A percentile compares a stretch with the other conserved stretches of the same genome.
These are phyloP conservation scores for Fusarium sp. DNA, from an alignment of 2,329 filamentous ascomycete species.

Conservation along the genomic window DNA sequence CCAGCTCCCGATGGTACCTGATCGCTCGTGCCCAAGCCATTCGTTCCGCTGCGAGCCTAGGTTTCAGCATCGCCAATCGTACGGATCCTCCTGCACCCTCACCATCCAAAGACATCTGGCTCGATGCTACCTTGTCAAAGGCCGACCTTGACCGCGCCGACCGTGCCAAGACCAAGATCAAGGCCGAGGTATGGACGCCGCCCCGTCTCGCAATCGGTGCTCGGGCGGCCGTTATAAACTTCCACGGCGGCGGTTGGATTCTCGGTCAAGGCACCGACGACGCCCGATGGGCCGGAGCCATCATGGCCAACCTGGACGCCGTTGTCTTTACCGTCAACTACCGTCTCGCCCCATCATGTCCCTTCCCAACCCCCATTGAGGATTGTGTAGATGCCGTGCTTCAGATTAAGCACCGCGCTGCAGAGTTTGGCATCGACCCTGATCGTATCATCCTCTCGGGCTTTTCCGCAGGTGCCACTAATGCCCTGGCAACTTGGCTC, in stretches of 20 bases:
- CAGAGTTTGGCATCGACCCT: conserved; percentile 69
- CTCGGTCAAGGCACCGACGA: conserved; percentile 74
- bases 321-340: conserved; percentile 76
- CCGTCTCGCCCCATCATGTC: conserved; percentile 73
- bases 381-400: conserved; percentile 74
- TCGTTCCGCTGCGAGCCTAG: conserved; percentile 60
- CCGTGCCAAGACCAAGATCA: conserved; percentile 54
- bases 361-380: conserved; percentile 74
- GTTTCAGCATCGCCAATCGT: conserved; percentile 59
- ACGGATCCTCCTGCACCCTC: conserved; percentile 57
- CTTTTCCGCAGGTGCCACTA: conserved; percentile 73
- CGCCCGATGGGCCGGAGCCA: conserved; percentile 69
- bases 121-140: conserved; percentile 59
- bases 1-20: conserved; percentile 60
- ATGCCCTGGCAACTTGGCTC: conserved; percentile 64
- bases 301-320: conserved; percentile 65
- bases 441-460: conserved; percentile 70
- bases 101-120: conserved; percentile 56
- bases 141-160: conserved; percentile 51
- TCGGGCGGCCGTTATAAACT: conserved; percentile 72
- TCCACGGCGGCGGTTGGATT: conserved; percentile 77
- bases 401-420: conserved; percentile 69
- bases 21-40: conserved; percentile 59
- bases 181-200: conserved; percentile 63
- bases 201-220: conserved; percentile 52